phyloP scores from a whole-genome alignment of 2,329 filamentous ascomycete species.

The Myrmaecium sp. region DNA sequence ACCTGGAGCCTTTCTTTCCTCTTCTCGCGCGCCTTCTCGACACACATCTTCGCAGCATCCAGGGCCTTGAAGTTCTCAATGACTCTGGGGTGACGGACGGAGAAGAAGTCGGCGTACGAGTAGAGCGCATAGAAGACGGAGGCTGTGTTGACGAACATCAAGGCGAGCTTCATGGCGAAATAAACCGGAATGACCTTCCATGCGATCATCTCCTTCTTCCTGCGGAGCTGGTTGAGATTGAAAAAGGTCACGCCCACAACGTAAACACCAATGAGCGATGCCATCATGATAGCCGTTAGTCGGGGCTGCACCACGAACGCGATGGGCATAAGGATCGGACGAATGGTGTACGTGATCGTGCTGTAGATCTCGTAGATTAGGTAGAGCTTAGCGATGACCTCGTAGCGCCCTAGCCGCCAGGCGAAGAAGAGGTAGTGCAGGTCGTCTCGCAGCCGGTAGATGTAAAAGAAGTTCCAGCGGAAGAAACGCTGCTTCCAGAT shows the following conservation, averaged over 20 bases:
- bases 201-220: conserved; percentile 26
- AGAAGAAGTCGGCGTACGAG: conserved; percentile 30
- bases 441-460: conserved; percentile 32
- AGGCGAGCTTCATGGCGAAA: conserved; percentile 26
- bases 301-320: too few species aligned
- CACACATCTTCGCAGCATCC: conserved; percentile 12
- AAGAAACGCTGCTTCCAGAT: conserved; percentile 34
- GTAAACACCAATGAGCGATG: conserved; percentile 15
- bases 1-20: too few species aligned
- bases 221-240: conserved; percentile 31
- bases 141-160: conserved; percentile 28
- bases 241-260: conserved; percentile 24
- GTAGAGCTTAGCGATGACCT: conserved; percentile 33
- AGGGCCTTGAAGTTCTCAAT: conserved; percentile 29
- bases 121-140: conserved; percentile 21
- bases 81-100: conserved; percentile 29
- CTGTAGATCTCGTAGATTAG: conserved; percentile 32
- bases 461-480: conserved; percentile 37
- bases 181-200: conserved; percentile 24
- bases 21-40: conserved; percentile 8
- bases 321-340: conserved; percentile 24
- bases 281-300: too few species aligned
- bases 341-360: conserved; percentile 27
- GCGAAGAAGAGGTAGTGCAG: conserved; percentile 27
- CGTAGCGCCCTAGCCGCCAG: conserved; percentile 33